Conservation (phyloP, 495 filamentous ascomycete species). For the Lentithecium fluviatile region DNA sequence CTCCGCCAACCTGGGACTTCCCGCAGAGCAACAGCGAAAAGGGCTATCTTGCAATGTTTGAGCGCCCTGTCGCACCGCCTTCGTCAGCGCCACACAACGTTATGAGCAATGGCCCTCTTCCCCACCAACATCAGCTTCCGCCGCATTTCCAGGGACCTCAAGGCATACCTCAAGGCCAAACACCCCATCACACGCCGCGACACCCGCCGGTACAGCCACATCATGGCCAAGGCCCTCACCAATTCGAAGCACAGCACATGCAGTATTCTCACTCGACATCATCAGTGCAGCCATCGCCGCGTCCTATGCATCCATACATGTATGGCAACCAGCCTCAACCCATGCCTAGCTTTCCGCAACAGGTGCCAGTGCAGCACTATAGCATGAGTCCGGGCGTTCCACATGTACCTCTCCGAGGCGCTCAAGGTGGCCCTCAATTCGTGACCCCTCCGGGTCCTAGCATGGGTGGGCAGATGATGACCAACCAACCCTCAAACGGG, state of each 20-base stretch:
- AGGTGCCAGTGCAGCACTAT: slow-evolving; percentile 67
- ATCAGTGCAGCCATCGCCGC: slow-evolving; percentile 75
- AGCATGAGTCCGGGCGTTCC: slow-evolving; percentile 58
- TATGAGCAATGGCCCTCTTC: slow-evolving; percentile 58
- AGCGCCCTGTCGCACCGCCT: slow-evolving; percentile 55
- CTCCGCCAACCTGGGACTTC: slow-evolving; percentile 73
- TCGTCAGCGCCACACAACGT: slow-evolving; percentile 67
- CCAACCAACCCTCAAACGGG: slow-evolving; percentile 56
- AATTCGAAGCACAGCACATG: slow-evolving; percentile 82
- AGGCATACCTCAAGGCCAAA: slow-evolving; percentile 33
- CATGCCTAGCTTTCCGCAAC: slow-evolving; percentile 40
- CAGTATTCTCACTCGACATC: slow-evolving; percentile 64
- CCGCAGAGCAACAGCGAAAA: slow-evolving; percentile 62
- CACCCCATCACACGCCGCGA: slow-evolving; percentile 40
- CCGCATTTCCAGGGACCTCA: slow-evolving; percentile 44
- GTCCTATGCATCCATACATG: slow-evolving; percentile 66
- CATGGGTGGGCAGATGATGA: slow-evolving; percentile 75
- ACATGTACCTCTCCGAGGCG: slow-evolving; percentile 25
- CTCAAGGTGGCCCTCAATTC: slow-evolving; percentile 60
- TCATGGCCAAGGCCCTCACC: slow-evolving; percentile 55
- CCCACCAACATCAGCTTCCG: slow-evolving; percentile 76
- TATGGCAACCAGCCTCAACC: slow-evolving; percentile 54
- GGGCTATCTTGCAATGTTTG: slow-evolving; percentile 75
- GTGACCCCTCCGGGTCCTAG: slow-evolving; percentile 62
- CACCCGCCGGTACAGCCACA: slow-evolving; percentile 40